Conservation (phyloP, 306 rosid genomes). For the Potentilla sterilis region DNA sequence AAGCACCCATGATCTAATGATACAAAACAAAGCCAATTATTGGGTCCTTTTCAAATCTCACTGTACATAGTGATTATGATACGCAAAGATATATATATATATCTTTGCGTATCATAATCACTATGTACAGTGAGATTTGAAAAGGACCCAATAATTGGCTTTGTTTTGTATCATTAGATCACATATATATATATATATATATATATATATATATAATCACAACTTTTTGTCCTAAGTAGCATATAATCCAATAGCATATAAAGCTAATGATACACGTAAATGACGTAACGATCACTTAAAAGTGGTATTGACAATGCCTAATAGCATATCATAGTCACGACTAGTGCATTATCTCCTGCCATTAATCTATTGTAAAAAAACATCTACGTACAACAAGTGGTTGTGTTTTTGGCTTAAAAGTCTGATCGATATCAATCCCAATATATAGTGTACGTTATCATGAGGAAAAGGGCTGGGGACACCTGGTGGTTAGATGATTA, state of each 20-base stretch:
- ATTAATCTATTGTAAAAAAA: not conserved
- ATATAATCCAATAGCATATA: not conserved
- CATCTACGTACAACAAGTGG: not conserved
- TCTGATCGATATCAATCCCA: no score
- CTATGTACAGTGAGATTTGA: not conserved
- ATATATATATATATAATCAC: no score
- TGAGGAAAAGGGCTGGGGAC: no score
- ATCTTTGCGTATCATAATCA: not conserved
- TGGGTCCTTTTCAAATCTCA: not conserved
- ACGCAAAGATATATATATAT: not conserved
- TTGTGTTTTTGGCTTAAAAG: not conserved
- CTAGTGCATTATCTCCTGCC: not conserved
- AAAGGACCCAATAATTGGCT: not conserved
- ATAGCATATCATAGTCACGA: not conserved
- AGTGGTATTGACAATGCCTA: not conserved
- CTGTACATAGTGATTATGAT: not conserved
- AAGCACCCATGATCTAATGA: not conserved
- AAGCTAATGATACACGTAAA: constrained; percentile 1
- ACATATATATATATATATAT: not conserved
- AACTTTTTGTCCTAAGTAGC: no score
- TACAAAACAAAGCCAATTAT: not conserved
- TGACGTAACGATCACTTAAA: not conserved
- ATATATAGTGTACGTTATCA: no score
- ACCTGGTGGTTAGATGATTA: no score
- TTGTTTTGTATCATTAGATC: not conserved